These are phyloP conservation scores for Phytopythium kandeliae DNA, from an alignment of 352 stramenopile genomes.

Conservation along the genomic window DNA sequence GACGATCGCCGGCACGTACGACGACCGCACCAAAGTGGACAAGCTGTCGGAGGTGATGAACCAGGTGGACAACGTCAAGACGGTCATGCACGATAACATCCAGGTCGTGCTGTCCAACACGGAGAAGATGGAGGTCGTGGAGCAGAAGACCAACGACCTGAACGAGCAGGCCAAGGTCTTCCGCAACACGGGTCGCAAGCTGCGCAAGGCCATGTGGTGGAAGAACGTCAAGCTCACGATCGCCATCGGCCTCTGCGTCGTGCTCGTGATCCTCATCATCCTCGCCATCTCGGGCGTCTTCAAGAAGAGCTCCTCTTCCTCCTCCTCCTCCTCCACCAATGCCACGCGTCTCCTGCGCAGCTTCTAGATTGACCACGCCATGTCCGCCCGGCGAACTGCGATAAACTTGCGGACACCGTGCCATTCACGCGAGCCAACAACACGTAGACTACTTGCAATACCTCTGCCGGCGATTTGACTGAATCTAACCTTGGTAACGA, in stretches of 20 bases:
- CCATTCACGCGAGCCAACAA: not conserved
- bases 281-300: conserved; percentile 71
- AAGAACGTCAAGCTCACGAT: conserved; percentile 82
- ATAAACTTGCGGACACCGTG: not conserved
- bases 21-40: conserved; percentile 84
- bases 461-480: too few species aligned
- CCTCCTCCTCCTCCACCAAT: conserved; percentile 12
- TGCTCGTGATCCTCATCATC: conserved; percentile 75
- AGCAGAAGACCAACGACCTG: conserved; percentile 85
- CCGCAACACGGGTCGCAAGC: conserved; percentile 72
- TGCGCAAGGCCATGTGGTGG: conserved; percentile 82
- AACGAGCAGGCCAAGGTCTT: conserved; percentile 87
- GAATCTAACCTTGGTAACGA: too few species aligned
- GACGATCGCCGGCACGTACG: conserved; percentile 62
- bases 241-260: conserved; percentile 42
- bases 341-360: conserved; percentile 5
- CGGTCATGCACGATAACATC: conserved; percentile 86
- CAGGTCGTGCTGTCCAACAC: conserved; percentile 83
- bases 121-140: conserved; percentile 86
- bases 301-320: conserved; percentile 45
- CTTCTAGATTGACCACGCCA: not conserved
- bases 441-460: not conserved
- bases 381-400: not conserved
- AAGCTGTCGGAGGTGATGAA: conserved; percentile 83
- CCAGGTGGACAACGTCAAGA: conserved; percentile 78